Base-by-base conservation (phyloP, 345 rosid genomes). In the thale cress (Arabidopsis thaliana) region DNA sequence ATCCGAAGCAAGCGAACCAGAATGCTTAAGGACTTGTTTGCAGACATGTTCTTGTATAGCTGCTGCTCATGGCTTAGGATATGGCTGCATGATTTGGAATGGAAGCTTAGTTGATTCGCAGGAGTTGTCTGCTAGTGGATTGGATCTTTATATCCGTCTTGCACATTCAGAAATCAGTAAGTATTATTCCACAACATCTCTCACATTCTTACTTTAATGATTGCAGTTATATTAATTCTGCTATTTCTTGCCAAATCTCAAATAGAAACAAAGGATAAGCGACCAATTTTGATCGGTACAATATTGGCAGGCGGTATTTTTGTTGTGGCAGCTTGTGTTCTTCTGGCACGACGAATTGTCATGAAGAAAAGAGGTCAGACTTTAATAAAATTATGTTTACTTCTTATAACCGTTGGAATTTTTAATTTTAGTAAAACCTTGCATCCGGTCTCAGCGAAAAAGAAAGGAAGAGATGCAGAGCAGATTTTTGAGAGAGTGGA, bases 61-160 rank as follows among this genome's bases (percentile, higher is more conserved):
- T 59, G 83, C 79, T 73, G 82, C 88, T 52, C 82, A 71, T 75
- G 72, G 80, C 16, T 42, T 58, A 28, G 85, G 79, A 25, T 71
- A 81, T 4, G 81, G 89, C n/a, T 88, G 91, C 69, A 78, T 82
- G 85, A 65, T 69, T n/a, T 85, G 93, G 93, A 74, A 49, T 42
- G 63, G 45, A 67, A 70, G 72, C 40, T 78, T 86, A 48, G 73
- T 79, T 55, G 89, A 88, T 63, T 36, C 69, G 0, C 82, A 74
- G 67, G 77, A 78, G 46, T 69, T 83, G 8, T 53, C 83, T 52
- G 42, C 6, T 3, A 55, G 68, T 3, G 89, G 90, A 22, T 32
- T 44, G 67, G 80, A 85, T 76, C 86, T 82, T 13, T 79, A 65
- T 50, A 60, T 87, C 65, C 88, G 85, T 44, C 51, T 86, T 13